Base-by-base conservation (phyloP, 2,329 filamentous ascomycete genomes). In the Pseudogymnoascus verrucosus region DNA sequence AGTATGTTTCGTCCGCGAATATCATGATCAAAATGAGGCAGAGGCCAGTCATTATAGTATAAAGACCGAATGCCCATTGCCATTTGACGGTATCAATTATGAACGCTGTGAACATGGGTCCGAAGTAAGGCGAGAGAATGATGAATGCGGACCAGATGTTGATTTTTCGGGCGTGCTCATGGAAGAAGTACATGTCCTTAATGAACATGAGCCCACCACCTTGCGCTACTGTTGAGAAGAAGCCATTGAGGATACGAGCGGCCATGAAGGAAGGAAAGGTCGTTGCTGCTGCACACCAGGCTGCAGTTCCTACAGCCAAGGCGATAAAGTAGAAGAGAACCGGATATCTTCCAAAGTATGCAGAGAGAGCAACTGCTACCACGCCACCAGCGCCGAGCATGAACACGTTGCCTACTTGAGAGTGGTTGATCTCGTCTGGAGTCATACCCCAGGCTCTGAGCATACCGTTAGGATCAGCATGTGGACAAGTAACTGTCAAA, bases 181-280 rank as follows among this genome's bases (percentile, higher is more conserved):
- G 83, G 71, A 84, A 83, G 74, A 83, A 85, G 74, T 83, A 86
- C 64, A 84, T 77, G 70, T 86, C 83, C 62, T 83, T 80, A 70
- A 84, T 80, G 68, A 80, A 80, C 70, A 82, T 80, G 61, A 84
- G 72, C 6, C 80, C 80, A 14, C 76, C 75, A 12, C 40, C 64
- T 62, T 66, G 65, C 14, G 64, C 61, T 23, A 65, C 65, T 14
- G 62, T 65, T 10, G 60, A 62, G 44, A 66, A 66, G 54, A 66
- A 66, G 2, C 65, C 77, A 65, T 78, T 36, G 8, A 66, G 63
- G 8, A 66, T 63, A 28, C 65, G 34, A 3, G 65, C 63, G 12
- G 61, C 63, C 34, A 60, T 51, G 54, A 66, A 66, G 12, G 47
- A 57, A 6, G 28, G 26, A 57, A 66, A 63, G 11, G 28, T 63